Percentiles rank a stretch among this genome's conserved stretches.
These are phyloP conservation scores for Xylariales sp. DNA, from an alignment of 2,329 filamentous ascomycete species.

Conservation along the genomic window DNA sequence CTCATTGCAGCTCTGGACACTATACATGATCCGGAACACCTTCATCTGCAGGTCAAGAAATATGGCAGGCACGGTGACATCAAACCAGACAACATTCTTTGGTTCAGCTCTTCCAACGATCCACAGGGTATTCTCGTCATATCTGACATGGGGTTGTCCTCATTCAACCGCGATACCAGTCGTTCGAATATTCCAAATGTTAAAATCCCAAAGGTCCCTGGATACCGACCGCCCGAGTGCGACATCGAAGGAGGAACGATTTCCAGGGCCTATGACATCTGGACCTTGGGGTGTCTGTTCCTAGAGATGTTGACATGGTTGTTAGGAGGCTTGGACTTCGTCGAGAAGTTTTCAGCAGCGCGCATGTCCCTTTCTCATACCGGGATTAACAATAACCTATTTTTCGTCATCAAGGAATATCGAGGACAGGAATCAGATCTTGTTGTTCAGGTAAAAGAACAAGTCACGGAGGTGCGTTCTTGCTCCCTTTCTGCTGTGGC, in stretches of 20 bases:
- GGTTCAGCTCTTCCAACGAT: constrained; percentile 5
- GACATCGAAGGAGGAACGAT: constrained; percentile 9
- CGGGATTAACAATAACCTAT: neutral
- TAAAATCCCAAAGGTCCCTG: neutral
- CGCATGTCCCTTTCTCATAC: neutral
- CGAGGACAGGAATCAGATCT: neutral
- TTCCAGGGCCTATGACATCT: constrained; percentile 11
- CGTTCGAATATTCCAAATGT: constrained; percentile 11
- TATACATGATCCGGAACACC: constrained; percentile 13
- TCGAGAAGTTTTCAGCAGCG: neutral
- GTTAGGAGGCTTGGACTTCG: constrained; percentile 6
- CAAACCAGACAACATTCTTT: constrained; percentile 15
- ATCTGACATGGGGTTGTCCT: constrained; percentile 12
- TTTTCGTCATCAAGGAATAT: neutral
- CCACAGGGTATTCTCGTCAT: constrained; percentile 8
- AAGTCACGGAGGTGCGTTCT: neutral
- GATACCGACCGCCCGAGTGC: constrained; percentile 11
- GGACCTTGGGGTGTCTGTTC: constrained; percentile 15
- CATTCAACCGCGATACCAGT: constrained; percentile 10
- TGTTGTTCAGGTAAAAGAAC: neutral
- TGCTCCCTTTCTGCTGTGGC: neutral
- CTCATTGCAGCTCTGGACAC: constrained; percentile 10
- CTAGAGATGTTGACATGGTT: constrained; percentile 12
- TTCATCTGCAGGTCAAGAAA: neutral
- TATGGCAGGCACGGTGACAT: constrained; percentile 25